Conservation (phyloP, 2,329 filamentous ascomycete species). For the Colletotrichum melonis region DNA sequence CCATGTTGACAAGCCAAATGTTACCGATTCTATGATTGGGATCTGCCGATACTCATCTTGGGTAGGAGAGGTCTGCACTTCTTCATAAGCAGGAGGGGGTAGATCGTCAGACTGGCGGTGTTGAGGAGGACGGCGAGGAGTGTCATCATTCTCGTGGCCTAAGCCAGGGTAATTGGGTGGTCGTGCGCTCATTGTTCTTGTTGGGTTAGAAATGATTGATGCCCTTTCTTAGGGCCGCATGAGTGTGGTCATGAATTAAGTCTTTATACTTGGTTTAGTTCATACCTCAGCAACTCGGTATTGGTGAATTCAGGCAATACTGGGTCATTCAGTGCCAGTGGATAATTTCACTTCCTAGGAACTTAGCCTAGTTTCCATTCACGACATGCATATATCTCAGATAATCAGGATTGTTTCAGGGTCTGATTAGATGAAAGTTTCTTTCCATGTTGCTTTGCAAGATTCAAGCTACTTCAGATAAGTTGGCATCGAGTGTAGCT, state of each 20-base stretch:
- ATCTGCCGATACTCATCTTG: not conserved
- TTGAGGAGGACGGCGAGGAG: not conserved
- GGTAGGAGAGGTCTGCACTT: no score
- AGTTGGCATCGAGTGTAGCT: not conserved
- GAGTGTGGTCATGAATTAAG: not conserved
- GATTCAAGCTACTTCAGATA: not conserved
- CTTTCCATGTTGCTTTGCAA: not conserved
- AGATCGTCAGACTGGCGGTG: not conserved
- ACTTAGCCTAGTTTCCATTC: not conserved
- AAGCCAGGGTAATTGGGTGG: not conserved
- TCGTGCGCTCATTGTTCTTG: not conserved
- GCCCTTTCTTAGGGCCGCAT: not conserved
- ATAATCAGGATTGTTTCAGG: no score
- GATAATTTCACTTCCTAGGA: not conserved
- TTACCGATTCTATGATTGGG: not conserved
- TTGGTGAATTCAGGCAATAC: not conserved
- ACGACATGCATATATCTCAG: not conserved
- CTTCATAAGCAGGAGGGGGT: not conserved
- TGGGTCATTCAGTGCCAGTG: not conserved
- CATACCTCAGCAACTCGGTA: not conserved
- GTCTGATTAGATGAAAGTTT: not conserved
- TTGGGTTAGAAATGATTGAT: not conserved
- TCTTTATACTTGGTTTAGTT: not conserved
- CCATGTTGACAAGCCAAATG: not conserved
- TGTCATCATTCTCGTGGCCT: not conserved